A percentile compares a stretch with the other conserved stretches of the same genome.
Evolutionary conservation across 768 basidiomycete species (phyloP).

Genomic region (Botryobasidium botryosum): DNA sequence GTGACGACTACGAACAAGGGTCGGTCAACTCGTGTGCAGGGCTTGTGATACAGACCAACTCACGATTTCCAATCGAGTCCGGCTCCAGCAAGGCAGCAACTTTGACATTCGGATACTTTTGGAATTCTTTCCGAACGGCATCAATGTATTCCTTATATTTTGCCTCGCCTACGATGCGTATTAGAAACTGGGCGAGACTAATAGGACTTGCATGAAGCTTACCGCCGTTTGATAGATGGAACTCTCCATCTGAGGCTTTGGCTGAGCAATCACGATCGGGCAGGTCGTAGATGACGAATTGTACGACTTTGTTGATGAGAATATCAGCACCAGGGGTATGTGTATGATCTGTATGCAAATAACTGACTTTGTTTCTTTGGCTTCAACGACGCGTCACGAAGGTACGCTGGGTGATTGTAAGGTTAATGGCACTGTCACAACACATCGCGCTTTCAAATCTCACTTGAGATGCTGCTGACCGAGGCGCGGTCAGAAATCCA

Average conservation of each 20-base stretch:
- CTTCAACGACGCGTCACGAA: background rate
- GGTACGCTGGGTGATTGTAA: background rate
- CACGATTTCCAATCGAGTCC: constrained; percentile 22
- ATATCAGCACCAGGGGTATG: too few relatives aligned
- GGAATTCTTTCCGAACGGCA: constrained; percentile 5
- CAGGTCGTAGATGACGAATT: constrained; percentile 33
- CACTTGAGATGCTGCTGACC: background rate
- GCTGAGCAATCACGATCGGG: constrained; percentile 24
- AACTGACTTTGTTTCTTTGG: too few relatives aligned
- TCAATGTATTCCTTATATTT: constrained; percentile 17
- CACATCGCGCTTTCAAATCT: too few relatives aligned
- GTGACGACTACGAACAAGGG: constrained; percentile 11
- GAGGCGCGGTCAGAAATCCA: constrained; percentile 8
- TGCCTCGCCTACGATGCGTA: too few relatives aligned
- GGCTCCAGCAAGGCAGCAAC: constrained; percentile 21
- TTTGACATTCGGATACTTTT: constrained; percentile 17
- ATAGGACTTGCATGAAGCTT: too few relatives aligned
- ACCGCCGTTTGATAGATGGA: constrained; percentile 19
- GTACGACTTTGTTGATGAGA: constrained; percentile 17
- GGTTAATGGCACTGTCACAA: too few relatives aligned
- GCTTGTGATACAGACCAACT: background rate
- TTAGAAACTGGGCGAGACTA: too few relatives aligned
- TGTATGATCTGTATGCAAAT: too few relatives aligned
- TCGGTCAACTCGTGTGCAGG: constrained; percentile 10
- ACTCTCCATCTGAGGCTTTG: constrained; percentile 21